Evolutionary conservation across 164 flowering plant genomes (phyloP).

Genomic region (Tetracentron sinense): DNA sequence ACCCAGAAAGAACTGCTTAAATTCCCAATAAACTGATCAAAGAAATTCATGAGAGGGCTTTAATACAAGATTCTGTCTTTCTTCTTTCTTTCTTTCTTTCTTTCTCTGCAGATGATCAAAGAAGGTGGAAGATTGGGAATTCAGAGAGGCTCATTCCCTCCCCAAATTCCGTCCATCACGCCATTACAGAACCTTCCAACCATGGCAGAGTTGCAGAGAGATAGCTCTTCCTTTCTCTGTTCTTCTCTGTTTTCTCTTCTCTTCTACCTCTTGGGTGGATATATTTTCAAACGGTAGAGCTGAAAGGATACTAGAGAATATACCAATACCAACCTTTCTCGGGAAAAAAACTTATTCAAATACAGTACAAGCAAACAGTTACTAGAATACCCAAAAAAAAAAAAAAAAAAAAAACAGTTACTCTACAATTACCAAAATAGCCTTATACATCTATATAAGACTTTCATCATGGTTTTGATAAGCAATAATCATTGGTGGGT

Average conservation of each 20-base stretch:
- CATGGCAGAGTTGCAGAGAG: conserved; percentile 28
- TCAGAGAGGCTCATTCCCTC: conserved; percentile 43
- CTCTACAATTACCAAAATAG: neutral
- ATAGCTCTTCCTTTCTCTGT: neutral
- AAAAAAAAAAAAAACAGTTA: too few relatives aligned
- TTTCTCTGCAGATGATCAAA: neutral
- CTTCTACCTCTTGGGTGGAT: neutral
- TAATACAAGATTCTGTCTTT: neutral
- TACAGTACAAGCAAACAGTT: neutral
- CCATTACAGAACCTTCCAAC: conserved; percentile 33
- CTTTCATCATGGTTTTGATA: too few relatives aligned
- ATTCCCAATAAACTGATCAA: neutral
- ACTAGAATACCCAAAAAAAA: neutral
- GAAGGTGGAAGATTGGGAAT: conserved; percentile 14
- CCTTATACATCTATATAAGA: too few relatives aligned
- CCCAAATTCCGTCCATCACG: conserved; percentile 38
- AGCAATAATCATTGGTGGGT: too few relatives aligned
- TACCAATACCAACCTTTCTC: neutral
- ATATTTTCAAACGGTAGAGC: neutral
- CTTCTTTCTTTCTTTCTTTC: neutral
- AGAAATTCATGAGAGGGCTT: conserved; percentile 7
- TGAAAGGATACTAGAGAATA: neutral
- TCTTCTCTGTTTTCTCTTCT: neutral
- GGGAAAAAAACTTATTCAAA: neutral
- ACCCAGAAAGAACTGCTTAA: conserved; percentile 1